Evolutionary conservation across 192 early-diverging fungal species (phyloP).

Genomic region (Backusella circina): DNA sequence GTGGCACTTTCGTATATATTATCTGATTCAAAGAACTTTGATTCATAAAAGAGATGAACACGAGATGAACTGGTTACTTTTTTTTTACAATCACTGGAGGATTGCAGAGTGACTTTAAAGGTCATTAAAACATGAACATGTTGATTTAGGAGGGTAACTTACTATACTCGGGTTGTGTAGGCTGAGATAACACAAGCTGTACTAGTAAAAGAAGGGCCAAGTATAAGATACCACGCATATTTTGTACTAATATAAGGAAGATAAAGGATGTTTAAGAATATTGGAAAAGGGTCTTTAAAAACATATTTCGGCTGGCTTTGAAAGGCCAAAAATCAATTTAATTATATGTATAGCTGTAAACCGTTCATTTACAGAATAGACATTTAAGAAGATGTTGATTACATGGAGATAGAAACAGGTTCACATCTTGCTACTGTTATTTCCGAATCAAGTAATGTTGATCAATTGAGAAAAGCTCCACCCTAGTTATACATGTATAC

Average conservation of each 20-base stretch:
- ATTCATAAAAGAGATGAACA: neutral
- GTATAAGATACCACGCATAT: neutral
- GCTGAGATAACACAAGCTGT: neutral
- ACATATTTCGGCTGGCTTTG: neutral
- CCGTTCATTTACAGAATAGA: too few relatives aligned
- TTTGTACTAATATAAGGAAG: neutral
- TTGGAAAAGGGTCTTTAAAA: neutral
- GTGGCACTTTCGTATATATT: neutral
- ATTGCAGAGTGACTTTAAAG: neutral
- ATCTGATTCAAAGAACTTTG: neutral
- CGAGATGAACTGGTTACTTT: neutral
- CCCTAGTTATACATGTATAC: too few relatives aligned
- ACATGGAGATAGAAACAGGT: too few relatives aligned
- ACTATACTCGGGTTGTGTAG: neutral
- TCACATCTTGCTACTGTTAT: neutral
- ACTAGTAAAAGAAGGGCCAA: neutral
- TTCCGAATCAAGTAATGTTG: neutral
- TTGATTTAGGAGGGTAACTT: neutral
- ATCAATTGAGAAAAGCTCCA: neutral
- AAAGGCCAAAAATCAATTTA: neutral
- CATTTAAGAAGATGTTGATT: too few relatives aligned
- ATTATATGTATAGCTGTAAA: too few relatives aligned
- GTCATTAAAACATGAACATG: neutral
- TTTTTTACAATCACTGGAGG: neutral
- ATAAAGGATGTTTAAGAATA: neutral